phyloP scores from a whole-genome alignment of 2,329 filamentous ascomycete genomes.

The Alternaria panax region DNA sequence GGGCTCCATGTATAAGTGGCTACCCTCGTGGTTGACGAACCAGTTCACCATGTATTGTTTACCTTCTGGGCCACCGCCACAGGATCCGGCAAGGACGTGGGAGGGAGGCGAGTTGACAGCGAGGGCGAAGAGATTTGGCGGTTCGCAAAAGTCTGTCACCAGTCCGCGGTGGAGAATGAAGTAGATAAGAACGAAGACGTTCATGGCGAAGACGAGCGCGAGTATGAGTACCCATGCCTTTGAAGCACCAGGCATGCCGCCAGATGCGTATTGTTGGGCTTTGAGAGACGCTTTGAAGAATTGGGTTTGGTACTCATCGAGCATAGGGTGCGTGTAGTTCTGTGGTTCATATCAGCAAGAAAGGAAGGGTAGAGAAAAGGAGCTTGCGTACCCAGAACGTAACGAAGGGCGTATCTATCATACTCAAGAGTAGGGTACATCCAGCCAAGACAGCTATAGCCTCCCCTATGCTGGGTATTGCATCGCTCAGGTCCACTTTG shows the following conservation, averaged over 20 bases:
- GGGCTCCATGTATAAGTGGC: slow-evolving; percentile 62
- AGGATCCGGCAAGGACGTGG: slow-evolving; percentile 61
- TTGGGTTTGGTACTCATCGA: slow-evolving; percentile 60
- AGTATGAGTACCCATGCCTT: slow-evolving; percentile 73
- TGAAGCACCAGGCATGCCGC: slow-evolving; percentile 68
- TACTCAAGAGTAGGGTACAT: slow-evolving; percentile 69
- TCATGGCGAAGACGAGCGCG: slow-evolving; percentile 70
- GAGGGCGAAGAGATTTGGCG: slow-evolving; percentile 75
- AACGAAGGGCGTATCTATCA: slow-evolving; percentile 67
- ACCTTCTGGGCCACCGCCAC: slow-evolving; percentile 63
- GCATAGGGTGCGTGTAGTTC: slow-evolving; percentile 46
- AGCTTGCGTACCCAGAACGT: slow-evolving; percentile 53
- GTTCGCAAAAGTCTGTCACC: slow-evolving; percentile 81
- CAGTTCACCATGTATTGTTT: slow-evolving; percentile 57
- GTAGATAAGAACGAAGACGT: slow-evolving; percentile 70
- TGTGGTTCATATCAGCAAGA: slow-evolving; percentile 37
- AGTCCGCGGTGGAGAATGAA: slow-evolving; percentile 66
- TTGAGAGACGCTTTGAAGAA: slow-evolving; percentile 69
- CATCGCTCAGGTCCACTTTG: slow-evolving; percentile 54
- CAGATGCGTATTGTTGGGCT: slow-evolving; percentile 74
- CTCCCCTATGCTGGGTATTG: slow-evolving; percentile 74
- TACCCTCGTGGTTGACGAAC: slow-evolving; percentile 56
- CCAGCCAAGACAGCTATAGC: slow-evolving; percentile 74
- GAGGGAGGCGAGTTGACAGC: slow-evolving; percentile 71
- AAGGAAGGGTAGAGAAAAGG: neutral